phyloP scores from a whole-genome alignment of 352 stramenopile genomes.

The Phytophthora syringae region DNA sequence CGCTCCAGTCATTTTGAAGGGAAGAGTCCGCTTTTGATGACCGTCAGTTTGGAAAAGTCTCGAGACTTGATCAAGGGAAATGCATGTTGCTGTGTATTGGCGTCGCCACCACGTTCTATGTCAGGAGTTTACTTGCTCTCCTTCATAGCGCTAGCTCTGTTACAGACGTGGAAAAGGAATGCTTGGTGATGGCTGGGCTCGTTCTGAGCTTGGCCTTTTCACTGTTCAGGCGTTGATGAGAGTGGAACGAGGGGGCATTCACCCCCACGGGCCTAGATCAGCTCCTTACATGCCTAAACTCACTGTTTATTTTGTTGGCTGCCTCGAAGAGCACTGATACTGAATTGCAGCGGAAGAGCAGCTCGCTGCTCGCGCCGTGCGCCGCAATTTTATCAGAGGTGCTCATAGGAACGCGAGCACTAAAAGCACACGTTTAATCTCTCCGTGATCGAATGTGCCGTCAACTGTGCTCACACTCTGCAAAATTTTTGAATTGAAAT shows the following conservation, averaged over 20 bases:
- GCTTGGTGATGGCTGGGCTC: slow-evolving; percentile 62
- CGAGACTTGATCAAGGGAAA: neutral
- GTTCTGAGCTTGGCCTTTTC: slow-evolving; percentile 70
- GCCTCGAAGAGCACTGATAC: slow-evolving; percentile 64
- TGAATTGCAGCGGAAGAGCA: slow-evolving; percentile 71
- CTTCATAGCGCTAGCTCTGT: slow-evolving; percentile 79
- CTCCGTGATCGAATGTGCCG: slow-evolving; percentile 82
- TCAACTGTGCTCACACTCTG: slow-evolving; percentile 80
- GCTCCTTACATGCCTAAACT: slow-evolving; percentile 60
- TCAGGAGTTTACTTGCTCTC: slow-evolving; percentile 81
- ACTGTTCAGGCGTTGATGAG: slow-evolving; percentile 79
- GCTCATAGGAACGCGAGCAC: slow-evolving; percentile 82
- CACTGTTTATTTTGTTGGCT: slow-evolving; percentile 1
- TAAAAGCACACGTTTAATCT: slow-evolving; percentile 89
- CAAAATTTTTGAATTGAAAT: neutral
- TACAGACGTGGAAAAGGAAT: slow-evolving; percentile 85
- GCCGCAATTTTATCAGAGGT: slow-evolving; percentile 85
- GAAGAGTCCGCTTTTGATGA: neutral
- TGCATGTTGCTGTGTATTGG: slow-evolving; percentile 17
- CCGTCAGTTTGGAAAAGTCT: slow-evolving; percentile 30
- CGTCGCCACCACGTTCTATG: slow-evolving; percentile 65
- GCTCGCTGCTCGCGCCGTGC: slow-evolving; percentile 39
- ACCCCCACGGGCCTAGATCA: slow-evolving; percentile 72
- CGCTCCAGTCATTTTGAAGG: slow-evolving; percentile 35
- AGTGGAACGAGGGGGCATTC: slow-evolving; percentile 60